Base-by-base conservation (phyloP, 768 basidiomycete genomes). In the Lentinula sp. region DNA sequence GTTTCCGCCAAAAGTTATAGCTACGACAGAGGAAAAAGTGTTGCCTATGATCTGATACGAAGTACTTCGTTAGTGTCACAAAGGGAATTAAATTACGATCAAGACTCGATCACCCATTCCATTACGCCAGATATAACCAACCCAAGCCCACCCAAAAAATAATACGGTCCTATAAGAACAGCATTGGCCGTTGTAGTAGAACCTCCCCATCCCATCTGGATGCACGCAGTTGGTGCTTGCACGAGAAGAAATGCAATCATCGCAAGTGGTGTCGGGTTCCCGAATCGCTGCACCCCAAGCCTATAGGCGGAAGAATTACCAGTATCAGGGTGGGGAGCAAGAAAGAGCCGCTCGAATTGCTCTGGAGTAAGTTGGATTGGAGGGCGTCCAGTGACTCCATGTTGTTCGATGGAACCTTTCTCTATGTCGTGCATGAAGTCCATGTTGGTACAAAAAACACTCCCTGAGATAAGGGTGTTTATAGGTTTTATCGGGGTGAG, bases 21-120 rank as follows among this genome's bases (percentile, higher is more conserved):
- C 63, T 18, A 66, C 66, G n/a, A 65, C 60, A 50, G 54, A 67
- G 18, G 66, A 57, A 51, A 67, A 65, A 15, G 66, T 67, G 39
- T 67, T 67, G 16, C 66, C 66, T 48, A 67, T 45, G 39, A 65
- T 63, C 66, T 67, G 32, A 36, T 28, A 59, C 7, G 8, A 7
- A 10, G 53, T 23, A 23, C 33, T 3, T 45, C 10, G 20, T 15
- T 10, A 18, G 42, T 4, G 7, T 15, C 33, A 42, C 23, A 4
- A 9, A n/a, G 18, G 8, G 3, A 3, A 28, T 28, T 3, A 28
- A 28, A 28, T 28, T 28, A 41, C 10, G 12, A 18, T 8, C 23
- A 13, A 54, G 41, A 36, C 28, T 41, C 18, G 55, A 61, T 7
- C 4, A 67, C 66, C 66, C 66, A 67, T 65, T 67, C 66, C 55